Evolutionary conservation across 106 monocot species (phyloP), one percentile per base, ranked within the genome.

Genomic region (Dendrobium huoshanense): DNA sequence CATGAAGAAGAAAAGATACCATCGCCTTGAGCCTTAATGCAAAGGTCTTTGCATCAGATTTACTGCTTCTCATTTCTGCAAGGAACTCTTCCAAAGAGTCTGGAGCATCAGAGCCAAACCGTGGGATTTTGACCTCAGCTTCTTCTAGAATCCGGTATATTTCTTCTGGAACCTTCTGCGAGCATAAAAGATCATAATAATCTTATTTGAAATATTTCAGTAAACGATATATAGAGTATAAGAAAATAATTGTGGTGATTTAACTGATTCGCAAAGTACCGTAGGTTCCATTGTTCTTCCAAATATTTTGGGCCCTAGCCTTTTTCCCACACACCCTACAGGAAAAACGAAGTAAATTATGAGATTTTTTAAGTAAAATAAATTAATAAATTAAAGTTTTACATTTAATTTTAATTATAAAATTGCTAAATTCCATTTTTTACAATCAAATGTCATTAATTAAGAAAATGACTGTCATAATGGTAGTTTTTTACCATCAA

Each of bases 11-110:
- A 51, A 51, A 51, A 11, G 22, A 55, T 86, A 91, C 94, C 94
- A 94, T 86, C 16, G 91, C 78, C 81, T 85, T 94, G 77, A 94
- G 88, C 59, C 86, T 88, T 51, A 82, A 43, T 1, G 91, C 91
- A 75, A 94, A 94, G 41, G 85, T 85, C 56, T 80, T 89, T 42
- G 82, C 84, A 77, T 94, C 91, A 20, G 88, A 83, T 54, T 55
- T 76, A 55, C 83, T 83, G 78, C 70, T 84, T 75, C 80, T 91
- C 88, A 94, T 88, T 79, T 91, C 91, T 15, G 44, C 5, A 4
- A 88, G 29, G 77, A 94, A 91, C 13, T 88, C 94, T 11, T 86
- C 86, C 44, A 94, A 44, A 0, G 94, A 81, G 55, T 88, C 86
- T 9, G 94, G 89, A 42, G 81, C 72, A 41, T 89, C 83, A 7